Conservation (phyloP, 495 filamentous ascomycete species). For the Darksidea phi region DNA sequence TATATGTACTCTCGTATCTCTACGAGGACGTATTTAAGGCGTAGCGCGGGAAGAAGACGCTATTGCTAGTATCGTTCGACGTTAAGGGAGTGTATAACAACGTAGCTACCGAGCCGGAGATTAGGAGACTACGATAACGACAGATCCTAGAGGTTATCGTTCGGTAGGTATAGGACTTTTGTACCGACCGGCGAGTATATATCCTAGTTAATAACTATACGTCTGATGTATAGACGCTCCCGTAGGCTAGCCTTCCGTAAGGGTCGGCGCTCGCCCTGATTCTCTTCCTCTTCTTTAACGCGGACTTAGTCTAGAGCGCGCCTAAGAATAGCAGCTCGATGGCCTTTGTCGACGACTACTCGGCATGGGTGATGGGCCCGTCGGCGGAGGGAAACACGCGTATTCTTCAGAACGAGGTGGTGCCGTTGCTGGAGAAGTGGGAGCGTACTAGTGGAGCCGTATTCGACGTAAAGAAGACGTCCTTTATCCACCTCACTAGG, state of each 20-base stretch:
- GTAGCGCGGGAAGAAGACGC: slow-evolving; percentile 30
- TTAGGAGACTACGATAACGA: slow-evolving; percentile 41
- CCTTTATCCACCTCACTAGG: slow-evolving; percentile 34
- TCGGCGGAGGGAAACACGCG: slow-evolving; percentile 29
- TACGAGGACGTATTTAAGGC: slow-evolving; percentile 40
- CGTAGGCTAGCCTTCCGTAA: slow-evolving; percentile 37
- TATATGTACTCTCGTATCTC: slow-evolving; percentile 34
- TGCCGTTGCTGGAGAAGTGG: slow-evolving; percentile 32
- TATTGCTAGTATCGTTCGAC: slow-evolving; percentile 47
- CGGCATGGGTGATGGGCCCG: slow-evolving; percentile 29
- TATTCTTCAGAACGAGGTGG: slow-evolving; percentile 24
- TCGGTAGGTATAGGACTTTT: slow-evolving; percentile 43
- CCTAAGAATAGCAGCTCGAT: slow-evolving; percentile 24
- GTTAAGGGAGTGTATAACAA: slow-evolving; percentile 49
- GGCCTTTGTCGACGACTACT: slow-evolving; percentile 37
- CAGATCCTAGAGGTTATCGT: slow-evolving; percentile 39
- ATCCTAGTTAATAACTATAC: slow-evolving; percentile 32
- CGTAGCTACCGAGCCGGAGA: slow-evolving; percentile 41
- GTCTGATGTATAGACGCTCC: slow-evolving; percentile 9
- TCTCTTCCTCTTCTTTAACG: slow-evolving; percentile 42
- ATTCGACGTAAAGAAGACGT: slow-evolving; percentile 21
- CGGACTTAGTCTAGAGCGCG: slow-evolving; percentile 34
- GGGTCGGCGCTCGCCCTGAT: slow-evolving; percentile 38
- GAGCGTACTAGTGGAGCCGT: slow-evolving; percentile 25
- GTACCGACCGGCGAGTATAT: slow-evolving; percentile 22